Percentiles rank a stretch among this genome's conserved stretches.
These are phyloP conservation scores for Incumbomyces lentus DNA, from an alignment of 2,329 filamentous ascomycete genomes.

Conservation along the genomic window DNA sequence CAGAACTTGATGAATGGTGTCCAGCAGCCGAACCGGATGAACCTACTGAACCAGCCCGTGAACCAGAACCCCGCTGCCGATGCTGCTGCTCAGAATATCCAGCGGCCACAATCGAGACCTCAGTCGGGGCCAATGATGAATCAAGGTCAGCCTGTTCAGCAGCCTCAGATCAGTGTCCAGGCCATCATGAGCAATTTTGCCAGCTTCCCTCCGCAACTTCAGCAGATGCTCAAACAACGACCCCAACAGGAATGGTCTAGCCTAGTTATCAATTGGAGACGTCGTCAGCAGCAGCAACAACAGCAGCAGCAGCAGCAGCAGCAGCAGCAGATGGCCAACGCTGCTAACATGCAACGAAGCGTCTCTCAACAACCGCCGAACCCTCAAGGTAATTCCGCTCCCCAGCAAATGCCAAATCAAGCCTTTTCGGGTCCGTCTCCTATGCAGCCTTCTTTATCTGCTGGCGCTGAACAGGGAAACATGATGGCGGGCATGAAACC, in stretches of 20 bases:
- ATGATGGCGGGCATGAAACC: slow-evolving; percentile 6
- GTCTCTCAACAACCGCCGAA: slow-evolving; percentile 18
- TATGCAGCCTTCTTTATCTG: slow-evolving; percentile 21
- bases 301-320: slow-evolving; percentile 15
- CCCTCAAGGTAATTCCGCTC: slow-evolving; percentile 8
- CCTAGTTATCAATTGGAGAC: slow-evolving; percentile 8
- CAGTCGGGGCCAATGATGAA: slow-evolving; percentile 16
- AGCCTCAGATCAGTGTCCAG: slow-evolving; percentile 15
- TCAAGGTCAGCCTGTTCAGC: slow-evolving; percentile 8
- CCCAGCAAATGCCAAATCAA: slow-evolving; percentile 14
- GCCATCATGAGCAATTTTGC: slow-evolving; percentile 15
- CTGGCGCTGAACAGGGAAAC: slow-evolving; percentile 12
- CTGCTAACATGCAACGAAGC: slow-evolving; percentile 18
- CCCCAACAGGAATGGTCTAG: slow-evolving; percentile 17
- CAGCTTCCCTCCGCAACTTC: slow-evolving; percentile 15
- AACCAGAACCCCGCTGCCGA: slow-evolving; percentile 20
- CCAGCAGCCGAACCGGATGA: slow-evolving; percentile 31
- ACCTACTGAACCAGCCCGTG: slow-evolving; percentile 35
- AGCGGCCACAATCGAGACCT: slow-evolving; percentile 16
- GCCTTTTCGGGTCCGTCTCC: slow-evolving; percentile 7
- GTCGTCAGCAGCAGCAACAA: slow-evolving; percentile 1
- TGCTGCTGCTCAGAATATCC: slow-evolving; percentile 12
- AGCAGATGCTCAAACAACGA: slow-evolving; percentile 13
- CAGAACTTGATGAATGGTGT: slow-evolving; percentile 35
- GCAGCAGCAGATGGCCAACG: background rate